Conservation (phyloP, 2,329 filamentous ascomycete species). For the Monilinia vaccinii-corymbosi region DNA sequence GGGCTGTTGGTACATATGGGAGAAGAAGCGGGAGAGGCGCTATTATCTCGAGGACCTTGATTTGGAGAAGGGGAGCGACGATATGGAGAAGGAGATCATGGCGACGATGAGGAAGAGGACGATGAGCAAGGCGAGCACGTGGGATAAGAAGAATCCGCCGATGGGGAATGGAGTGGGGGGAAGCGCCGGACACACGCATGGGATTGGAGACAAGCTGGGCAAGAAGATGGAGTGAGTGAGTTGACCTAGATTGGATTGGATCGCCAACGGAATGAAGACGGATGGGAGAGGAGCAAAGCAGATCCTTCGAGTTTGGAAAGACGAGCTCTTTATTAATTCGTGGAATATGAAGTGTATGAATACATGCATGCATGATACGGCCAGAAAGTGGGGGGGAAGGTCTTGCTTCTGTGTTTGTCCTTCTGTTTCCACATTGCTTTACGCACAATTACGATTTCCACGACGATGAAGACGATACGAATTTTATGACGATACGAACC, state of each 20-base stretch:
- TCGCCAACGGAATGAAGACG: neutral
- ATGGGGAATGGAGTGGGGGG: neutral
- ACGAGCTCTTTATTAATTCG: neutral
- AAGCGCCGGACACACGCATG: neutral
- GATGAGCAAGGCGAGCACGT: conserved; percentile 24
- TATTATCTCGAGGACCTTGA: conserved; percentile 23
- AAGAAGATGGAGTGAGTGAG: conserved; percentile 3
- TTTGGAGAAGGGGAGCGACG: conserved; percentile 24
- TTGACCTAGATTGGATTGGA: too few relatives aligned
- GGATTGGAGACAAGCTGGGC: neutral
- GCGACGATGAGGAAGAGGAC: conserved; percentile 24
- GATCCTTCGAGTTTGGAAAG: neutral
- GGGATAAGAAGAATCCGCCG: conserved; percentile 13
- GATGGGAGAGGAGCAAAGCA: neutral
- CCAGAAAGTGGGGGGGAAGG: neutral
- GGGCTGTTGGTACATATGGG: conserved; percentile 41
- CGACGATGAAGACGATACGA: neutral
- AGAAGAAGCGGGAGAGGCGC: conserved; percentile 17
- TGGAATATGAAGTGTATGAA: neutral
- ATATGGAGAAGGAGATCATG: conserved; percentile 26
- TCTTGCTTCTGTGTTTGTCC: neutral
- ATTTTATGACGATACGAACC: neutral
- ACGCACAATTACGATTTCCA: neutral
- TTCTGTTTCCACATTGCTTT: neutral
- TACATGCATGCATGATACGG: neutral